Evolutionary conservation across 805 yeast genomes (phyloP).

Genomic region (Lipomyces sp.): DNA sequence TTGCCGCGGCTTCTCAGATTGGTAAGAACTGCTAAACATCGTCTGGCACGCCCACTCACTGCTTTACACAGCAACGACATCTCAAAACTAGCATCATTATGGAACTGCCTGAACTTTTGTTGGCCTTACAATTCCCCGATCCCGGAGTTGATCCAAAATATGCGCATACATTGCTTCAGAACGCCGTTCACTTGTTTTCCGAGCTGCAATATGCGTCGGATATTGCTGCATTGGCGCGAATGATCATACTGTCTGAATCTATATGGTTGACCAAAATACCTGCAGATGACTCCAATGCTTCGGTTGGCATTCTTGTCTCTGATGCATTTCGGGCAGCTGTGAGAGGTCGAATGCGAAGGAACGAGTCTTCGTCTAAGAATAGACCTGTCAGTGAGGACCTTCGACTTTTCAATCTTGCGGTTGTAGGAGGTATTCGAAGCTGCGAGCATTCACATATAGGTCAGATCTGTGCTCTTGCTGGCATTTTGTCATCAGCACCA

Average conservation of each 20-base stretch:
- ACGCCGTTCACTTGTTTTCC: constrained; percentile 5
- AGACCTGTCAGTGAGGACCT: background rate
- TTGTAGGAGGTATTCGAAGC: constrained; percentile 3
- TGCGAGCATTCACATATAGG: constrained; percentile 4
- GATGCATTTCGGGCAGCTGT: constrained; percentile 12
- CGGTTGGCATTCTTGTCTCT: constrained; percentile 4
- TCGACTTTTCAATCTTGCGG: constrained; percentile 5
- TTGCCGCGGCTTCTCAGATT: too few relatives aligned
- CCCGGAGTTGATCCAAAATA: background rate
- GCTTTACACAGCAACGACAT: too few relatives aligned
- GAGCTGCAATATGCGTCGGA: constrained; percentile 8
- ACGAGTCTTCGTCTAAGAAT: background rate
- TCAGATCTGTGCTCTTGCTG: constrained; percentile 11
- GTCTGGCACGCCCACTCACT: too few relatives aligned
- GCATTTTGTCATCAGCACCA: constrained; percentile 7
- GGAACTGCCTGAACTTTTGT: constrained; percentile 12
- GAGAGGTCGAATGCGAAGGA: constrained; percentile 2
- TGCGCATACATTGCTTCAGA: constrained; percentile 3
- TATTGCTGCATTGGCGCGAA: constrained; percentile 18
- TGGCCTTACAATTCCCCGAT: constrained; percentile 16
- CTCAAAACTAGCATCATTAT: too few relatives aligned
- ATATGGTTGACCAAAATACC: constrained; percentile 7
- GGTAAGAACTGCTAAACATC: too few relatives aligned
- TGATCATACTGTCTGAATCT: constrained; percentile 17
- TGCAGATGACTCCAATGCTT: background rate